Evolutionary conservation across 2,329 filamentous ascomycete species (phyloP).

Genomic region (Cladosporium sp.): DNA sequence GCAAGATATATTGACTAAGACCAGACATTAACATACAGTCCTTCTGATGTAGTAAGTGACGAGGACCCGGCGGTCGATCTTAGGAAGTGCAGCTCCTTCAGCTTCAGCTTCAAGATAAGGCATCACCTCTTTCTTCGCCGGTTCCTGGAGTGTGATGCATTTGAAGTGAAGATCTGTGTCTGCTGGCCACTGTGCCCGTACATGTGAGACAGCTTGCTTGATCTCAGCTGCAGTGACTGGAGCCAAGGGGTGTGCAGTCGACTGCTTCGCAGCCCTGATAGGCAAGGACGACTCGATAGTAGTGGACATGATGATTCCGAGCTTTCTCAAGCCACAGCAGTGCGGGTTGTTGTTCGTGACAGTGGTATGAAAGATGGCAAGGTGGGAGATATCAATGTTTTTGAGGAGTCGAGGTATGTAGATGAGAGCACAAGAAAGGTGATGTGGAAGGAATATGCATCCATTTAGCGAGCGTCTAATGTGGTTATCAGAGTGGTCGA

Average conservation of each 20-base stretch:
- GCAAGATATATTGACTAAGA: too few relatives aligned
- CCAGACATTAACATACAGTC: constrained; percentile 35
- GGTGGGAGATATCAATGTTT: background rate
- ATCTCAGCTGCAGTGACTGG: constrained; percentile 58
- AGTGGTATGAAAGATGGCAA: background rate
- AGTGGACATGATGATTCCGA: background rate
- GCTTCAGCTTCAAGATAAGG: constrained; percentile 31
- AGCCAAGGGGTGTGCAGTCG: constrained; percentile 52
- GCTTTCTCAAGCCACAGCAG: background rate
- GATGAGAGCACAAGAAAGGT: too few relatives aligned
- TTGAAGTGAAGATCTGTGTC: constrained; percentile 60
- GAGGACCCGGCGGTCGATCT: constrained; percentile 50
- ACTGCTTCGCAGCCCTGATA: constrained; percentile 21
- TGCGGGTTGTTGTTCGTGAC: background rate
- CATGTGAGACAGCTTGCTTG: constrained; percentile 44
- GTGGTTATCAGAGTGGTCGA: background rate
- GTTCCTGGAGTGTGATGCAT: constrained; percentile 49
- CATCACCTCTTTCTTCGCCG: constrained; percentile 29
- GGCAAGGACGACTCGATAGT: constrained; percentile 21
- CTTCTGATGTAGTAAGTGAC: constrained; percentile 54
- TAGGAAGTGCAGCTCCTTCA: constrained; percentile 31
- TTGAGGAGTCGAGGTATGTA: background rate
- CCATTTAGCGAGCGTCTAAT: background rate
- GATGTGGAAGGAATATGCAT: background rate
- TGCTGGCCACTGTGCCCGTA: constrained; percentile 53